Conservation (phyloP, 1,139 yeast species). For the Yamadazyma kanchanaburiensis region DNA sequence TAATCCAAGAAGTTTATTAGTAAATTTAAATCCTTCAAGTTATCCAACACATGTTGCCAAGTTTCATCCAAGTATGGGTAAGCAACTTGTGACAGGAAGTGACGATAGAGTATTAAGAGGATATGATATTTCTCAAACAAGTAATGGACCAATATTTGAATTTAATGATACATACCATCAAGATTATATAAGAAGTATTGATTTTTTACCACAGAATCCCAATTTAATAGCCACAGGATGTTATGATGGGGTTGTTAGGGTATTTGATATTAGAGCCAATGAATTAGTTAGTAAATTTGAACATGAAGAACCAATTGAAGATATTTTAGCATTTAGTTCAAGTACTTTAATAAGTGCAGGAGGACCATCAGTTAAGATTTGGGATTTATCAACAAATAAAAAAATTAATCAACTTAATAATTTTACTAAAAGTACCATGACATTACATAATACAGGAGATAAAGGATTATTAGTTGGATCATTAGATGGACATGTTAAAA, state of each 20-base stretch:
- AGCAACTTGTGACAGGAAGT: conserved; percentile 80
- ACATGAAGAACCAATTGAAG: conserved; percentile 70
- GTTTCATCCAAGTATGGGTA: conserved; percentile 71
- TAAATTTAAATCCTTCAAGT: conserved; percentile 74
- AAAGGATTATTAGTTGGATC: conserved; percentile 88
- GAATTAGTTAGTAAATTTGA: conserved; percentile 32
- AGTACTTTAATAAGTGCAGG: conserved; percentile 83
- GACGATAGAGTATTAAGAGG: conserved; percentile 86
- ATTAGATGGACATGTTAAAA: conserved; percentile 94
- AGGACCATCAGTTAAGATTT: conserved; percentile 81
- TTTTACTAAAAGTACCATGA: conserved; percentile 91
- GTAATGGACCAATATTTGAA: conserved; percentile 58
- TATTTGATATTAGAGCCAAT: conserved; percentile 81
- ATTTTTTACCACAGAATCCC: conserved; percentile 70
- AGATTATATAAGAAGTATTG: conserved; percentile 85
- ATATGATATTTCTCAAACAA: conserved; percentile 82
- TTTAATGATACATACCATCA: conserved; percentile 67
- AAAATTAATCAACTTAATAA: conserved; percentile 63
- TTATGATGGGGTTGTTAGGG: conserved; percentile 81
- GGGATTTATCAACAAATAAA: conserved; percentile 85
- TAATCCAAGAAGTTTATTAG: conserved; percentile 73
- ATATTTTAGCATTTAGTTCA: conserved; percentile 74
- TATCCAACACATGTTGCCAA: conserved; percentile 95
- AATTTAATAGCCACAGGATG: conserved; percentile 88
- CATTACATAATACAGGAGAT: conserved; percentile 66